Evolutionary conservation across 148 eudicot species (phyloP).

Genomic region (Nyssa sinensis): DNA sequence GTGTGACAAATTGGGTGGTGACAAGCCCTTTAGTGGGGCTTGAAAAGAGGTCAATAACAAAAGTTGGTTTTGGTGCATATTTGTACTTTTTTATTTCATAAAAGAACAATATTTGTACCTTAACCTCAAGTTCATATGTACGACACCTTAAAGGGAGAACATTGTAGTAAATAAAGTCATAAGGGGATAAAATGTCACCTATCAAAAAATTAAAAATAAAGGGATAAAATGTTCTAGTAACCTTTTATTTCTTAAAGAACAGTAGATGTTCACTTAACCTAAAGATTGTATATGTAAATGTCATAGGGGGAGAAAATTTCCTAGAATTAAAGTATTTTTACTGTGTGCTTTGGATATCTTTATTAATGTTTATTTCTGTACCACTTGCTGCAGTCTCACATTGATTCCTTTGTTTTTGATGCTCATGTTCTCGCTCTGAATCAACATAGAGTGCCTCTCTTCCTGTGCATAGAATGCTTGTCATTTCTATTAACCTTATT

Average conservation of each 20-base stretch:
- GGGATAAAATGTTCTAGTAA: not conserved
- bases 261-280: not conserved
- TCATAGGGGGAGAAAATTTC: not conserved
- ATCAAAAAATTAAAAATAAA: too few relatives aligned
- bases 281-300: not conserved
- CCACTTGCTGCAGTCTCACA: not conserved
- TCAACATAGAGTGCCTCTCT: not conserved
- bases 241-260: not conserved
- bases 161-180: too few relatives aligned
- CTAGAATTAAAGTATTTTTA: constrained; percentile 1
- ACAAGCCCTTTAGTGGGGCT: too few relatives aligned
- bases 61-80: too few relatives aligned
- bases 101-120: too few relatives aligned
- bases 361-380: not conserved
- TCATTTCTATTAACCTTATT: not conserved
- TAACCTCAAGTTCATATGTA: too few relatives aligned
- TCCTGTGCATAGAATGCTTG: not conserved
- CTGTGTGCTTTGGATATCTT: not conserved
- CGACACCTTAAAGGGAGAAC: too few relatives aligned
- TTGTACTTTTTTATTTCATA: too few relatives aligned
- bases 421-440: not conserved
- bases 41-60: too few relatives aligned
- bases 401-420: too few relatives aligned
- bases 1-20: too few relatives aligned
- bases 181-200: too few relatives aligned